These are phyloP conservation scores for Acarospora socialis DNA, from an alignment of 2,329 filamentous ascomycete genomes.

Conservation along the genomic window DNA sequence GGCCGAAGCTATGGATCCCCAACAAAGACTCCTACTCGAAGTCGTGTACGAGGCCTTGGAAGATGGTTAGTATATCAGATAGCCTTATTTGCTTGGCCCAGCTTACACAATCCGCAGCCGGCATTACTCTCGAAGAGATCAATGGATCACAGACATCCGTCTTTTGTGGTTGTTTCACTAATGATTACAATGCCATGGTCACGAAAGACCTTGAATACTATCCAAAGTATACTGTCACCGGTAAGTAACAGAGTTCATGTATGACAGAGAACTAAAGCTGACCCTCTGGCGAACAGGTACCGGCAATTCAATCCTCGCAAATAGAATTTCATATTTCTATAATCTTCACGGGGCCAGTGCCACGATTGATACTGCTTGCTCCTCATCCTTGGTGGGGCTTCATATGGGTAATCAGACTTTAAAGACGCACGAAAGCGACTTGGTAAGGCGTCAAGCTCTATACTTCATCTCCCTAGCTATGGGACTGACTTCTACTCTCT, in stretches of 20 bases:
- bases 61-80: conserved; percentile 8
- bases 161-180: conserved; percentile 3
- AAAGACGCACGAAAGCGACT: too few species aligned
- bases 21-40: conserved; percentile 12
- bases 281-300: too few species aligned
- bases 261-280: too few species aligned
- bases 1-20: conserved; percentile 13
- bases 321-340: conserved; percentile 4
- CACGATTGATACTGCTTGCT: neutral
- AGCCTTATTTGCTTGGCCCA: too few species aligned
- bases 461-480: too few species aligned
- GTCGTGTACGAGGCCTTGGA: conserved; percentile 12
- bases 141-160: conserved; percentile 6
- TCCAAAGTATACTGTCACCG: conserved; percentile 6
- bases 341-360: conserved; percentile 1
- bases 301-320: conserved; percentile 1
- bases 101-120: too few species aligned
- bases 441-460: too few species aligned
- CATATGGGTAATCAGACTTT: neutral
- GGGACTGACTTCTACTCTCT: too few species aligned
- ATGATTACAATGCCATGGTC: conserved; percentile 6
- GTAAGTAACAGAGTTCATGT: too few species aligned
- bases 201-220: conserved; percentile 6
- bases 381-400: neutral
- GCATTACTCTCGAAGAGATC: conserved; percentile 1